Base-by-base conservation (phyloP, 2,329 filamentous ascomycete species). In the Fusarium stilboides region DNA sequence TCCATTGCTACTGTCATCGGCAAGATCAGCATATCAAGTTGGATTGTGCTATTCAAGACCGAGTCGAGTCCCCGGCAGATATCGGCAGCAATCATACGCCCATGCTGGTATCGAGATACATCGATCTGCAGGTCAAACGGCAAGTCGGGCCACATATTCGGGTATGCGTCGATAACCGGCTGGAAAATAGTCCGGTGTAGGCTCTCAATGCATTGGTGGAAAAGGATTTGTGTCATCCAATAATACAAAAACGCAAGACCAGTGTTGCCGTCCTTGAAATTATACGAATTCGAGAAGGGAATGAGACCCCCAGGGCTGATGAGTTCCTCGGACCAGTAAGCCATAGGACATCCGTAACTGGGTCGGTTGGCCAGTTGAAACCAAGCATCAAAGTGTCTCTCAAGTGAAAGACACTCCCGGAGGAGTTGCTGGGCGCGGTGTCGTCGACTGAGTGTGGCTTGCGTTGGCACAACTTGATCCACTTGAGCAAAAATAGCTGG, bases 11-110 rank as follows among this genome's bases (percentile, higher is more conserved):
- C 78, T 9, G 74, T 77, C 74, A 86, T 77, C 5, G 84, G 83
- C 13, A 78, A 79, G 10, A 79, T 72, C 17, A 87, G 69, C 67
- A 85, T 66, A 62, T 86, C 84, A 3, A 84, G 84, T 75, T 86
- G 84, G 15, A 78, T 77, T 2, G 80, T 84, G 5, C 75, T 77
- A 8, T 72, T 75, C 7, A 87, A 76, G 0, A 81, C 81, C 44
- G 80, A 84, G 61, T 87, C 86, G 6, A 88, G 75, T 5, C 82
- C 81, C 40, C 85, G 81, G 67, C 86, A 88, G 17, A 87, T 82
- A 55, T 83, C 81, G 10, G 79, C 80, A 1, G 86, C 85, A 34
- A 85, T 75, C 51, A 82, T 79, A 19, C 80, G 78, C 2, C 80
- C 81, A 58, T 83, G 80, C 17, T 82, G 78, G 65, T 86, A 87